Evolutionary conservation across 345 rosid genomes (phyloP).

Genomic region (Dovyalis caffra): DNA sequence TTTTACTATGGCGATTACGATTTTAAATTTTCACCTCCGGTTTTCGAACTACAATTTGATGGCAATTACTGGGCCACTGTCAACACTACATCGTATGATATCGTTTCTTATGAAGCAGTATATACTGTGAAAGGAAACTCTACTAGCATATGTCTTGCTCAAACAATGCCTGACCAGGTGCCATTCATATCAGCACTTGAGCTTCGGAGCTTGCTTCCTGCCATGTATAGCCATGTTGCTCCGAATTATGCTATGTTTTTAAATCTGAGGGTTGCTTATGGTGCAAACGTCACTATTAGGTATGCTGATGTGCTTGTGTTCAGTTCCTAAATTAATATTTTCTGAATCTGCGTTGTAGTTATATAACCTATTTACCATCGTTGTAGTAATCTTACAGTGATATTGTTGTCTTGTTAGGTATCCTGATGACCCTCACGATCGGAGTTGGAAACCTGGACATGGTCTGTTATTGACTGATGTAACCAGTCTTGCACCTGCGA

Average conservation of each 20-base stretch:
- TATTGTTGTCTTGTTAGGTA: too few relatives aligned
- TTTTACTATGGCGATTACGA: slow-evolving; percentile 48
- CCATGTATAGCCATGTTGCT: slow-evolving; percentile 31
- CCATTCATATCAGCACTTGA: slow-evolving; percentile 47
- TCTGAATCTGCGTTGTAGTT: background rate
- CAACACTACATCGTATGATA: slow-evolving; percentile 21
- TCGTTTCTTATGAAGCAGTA: slow-evolving; percentile 22
- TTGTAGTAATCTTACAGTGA: background rate
- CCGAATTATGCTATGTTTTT: slow-evolving; percentile 30
- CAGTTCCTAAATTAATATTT: too few relatives aligned
- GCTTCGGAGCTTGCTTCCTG: slow-evolving; percentile 24
- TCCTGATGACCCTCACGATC: too few relatives aligned
- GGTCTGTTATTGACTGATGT: too few relatives aligned
- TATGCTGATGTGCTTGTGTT: background rate
- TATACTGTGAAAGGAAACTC: slow-evolving; percentile 26
- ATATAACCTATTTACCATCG: background rate
- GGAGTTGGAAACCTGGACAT: too few relatives aligned
- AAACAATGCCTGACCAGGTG: slow-evolving; percentile 28
- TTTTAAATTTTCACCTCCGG: slow-evolving; percentile 34
- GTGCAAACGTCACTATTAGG: slow-evolving; percentile 25
- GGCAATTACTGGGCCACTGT: slow-evolving; percentile 41
- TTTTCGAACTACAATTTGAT: slow-evolving; percentile 38
- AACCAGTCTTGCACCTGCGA: too few relatives aligned
- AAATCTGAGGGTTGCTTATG: slow-evolving; percentile 27
- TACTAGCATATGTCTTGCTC: slow-evolving; percentile 37